A percentile compares a stretch with the other conserved stretches of the same genome.
Evolutionary conservation across 805 yeast species (phyloP).

Genomic region (Candida broadrunensis): DNA sequence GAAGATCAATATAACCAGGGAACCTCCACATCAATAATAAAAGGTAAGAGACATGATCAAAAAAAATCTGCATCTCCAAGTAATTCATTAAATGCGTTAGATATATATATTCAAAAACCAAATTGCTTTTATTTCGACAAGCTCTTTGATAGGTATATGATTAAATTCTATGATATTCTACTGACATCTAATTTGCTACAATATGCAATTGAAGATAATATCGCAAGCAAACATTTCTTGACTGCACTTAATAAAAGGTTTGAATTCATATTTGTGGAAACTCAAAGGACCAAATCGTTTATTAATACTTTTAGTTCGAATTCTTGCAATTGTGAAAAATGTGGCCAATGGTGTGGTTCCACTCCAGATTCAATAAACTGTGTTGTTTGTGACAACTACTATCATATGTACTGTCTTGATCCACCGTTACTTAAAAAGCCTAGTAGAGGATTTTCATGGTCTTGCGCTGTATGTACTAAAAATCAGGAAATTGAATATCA

Average conservation of each 20-base stretch:
- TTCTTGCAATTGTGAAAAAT: slow-evolving; percentile 59
- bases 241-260: slow-evolving; percentile 64
- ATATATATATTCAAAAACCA: slow-evolving; percentile 53
- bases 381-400: slow-evolving; percentile 67
- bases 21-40: not conserved
- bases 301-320: slow-evolving; percentile 56
- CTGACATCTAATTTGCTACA: slow-evolving; percentile 52
- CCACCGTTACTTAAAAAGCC: slow-evolving; percentile 83
- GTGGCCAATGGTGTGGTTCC: slow-evolving; percentile 82
- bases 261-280: slow-evolving; percentile 72
- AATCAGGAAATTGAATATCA: slow-evolving; percentile 46
- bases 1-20: slow-evolving; percentile 32
- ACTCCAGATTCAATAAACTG: slow-evolving; percentile 70
- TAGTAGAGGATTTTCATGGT: slow-evolving; percentile 86
- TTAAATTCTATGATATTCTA: slow-evolving; percentile 74
- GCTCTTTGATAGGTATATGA: slow-evolving; percentile 82
- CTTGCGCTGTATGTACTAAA: slow-evolving; percentile 77
- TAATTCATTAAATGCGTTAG: slow-evolving; percentile 30
- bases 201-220: slow-evolving; percentile 28
- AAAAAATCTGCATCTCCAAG: slow-evolving; percentile 10
- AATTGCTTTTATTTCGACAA: slow-evolving; percentile 81
- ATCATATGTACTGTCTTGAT: slow-evolving; percentile 80
- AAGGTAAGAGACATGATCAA: slow-evolving; percentile 1
- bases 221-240: slow-evolving; percentile 58
- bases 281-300: slow-evolving; percentile 60